Conservation (phyloP, 306 rosid genomes). For the Quercus cerris region DNA sequence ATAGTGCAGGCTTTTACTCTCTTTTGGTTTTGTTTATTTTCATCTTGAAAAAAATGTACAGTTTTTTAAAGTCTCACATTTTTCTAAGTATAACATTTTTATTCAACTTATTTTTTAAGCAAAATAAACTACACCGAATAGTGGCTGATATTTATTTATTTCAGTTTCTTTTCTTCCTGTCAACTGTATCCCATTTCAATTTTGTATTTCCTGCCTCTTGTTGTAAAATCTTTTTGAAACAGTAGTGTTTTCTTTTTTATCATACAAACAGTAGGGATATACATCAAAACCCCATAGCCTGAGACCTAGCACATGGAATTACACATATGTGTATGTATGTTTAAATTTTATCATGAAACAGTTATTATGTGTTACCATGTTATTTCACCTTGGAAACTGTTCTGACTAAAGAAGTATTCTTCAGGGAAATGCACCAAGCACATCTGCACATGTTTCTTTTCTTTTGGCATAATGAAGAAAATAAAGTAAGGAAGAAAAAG, state of each 20-base stretch:
- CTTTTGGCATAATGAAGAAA: constrained; percentile 9
- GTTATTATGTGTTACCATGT: background rate
- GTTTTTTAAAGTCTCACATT: no score
- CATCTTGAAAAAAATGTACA: no score
- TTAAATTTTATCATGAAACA: background rate
- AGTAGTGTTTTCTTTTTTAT: background rate
- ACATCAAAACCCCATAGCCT: background rate
- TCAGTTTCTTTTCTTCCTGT: no score
- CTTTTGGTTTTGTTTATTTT: no score
- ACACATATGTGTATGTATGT: background rate
- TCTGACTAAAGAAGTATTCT: background rate
- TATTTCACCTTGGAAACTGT: constrained; percentile 1
- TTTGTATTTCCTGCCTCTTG: no score
- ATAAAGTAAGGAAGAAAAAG: background rate
- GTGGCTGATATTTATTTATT: no score
- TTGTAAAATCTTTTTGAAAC: no score
- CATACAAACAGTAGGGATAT: background rate
- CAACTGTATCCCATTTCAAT: no score
- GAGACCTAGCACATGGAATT: background rate
- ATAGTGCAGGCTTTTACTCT: no score
- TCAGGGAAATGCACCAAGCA: background rate
- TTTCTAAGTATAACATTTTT: no score
- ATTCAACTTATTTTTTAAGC: no score
- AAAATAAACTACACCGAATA: no score
- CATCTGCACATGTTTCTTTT: constrained; percentile 16